phyloP scores from a whole-genome alignment of 306 rosid genomes.

The Oemleria cerasiformis region DNA sequence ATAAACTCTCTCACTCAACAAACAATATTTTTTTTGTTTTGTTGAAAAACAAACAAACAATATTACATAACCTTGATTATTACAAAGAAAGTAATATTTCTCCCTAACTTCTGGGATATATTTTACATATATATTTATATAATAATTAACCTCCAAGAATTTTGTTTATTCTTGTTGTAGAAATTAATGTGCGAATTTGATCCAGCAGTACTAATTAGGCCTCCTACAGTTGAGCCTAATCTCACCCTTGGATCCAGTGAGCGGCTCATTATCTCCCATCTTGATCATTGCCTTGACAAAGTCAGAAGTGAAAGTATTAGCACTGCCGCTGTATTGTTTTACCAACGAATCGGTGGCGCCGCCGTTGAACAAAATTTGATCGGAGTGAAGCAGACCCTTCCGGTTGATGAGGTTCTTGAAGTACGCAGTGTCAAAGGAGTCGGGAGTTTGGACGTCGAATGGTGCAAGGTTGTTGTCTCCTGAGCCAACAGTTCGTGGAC shows the following conservation, averaged over 20 bases:
- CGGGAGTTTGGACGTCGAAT: conserved; percentile 52
- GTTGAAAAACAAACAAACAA: neutral
- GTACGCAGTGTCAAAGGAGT: conserved; percentile 56
- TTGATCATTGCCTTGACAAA: conserved; percentile 63
- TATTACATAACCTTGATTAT: neutral
- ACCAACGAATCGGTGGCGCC: conserved; percentile 73
- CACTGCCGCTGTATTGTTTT: conserved; percentile 32
- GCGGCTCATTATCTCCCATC: conserved; percentile 71
- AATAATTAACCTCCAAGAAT: neutral
- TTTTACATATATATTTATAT: no score
- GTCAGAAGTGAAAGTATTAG: conserved; percentile 38
- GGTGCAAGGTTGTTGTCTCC: conserved; percentile 55
- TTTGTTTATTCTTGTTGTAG: neutral
- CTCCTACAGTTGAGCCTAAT: conserved; percentile 65
- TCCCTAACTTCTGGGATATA: neutral
- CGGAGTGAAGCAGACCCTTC: conserved; percentile 74
- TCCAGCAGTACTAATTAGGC: conserved; percentile 18
- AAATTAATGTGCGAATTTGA: neutral
- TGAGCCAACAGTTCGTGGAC: conserved; percentile 42
- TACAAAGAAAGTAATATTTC: neutral
- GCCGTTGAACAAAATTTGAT: conserved; percentile 58
- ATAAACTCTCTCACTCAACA: no score
- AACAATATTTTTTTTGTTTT: no score
- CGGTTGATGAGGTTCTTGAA: conserved; percentile 51
- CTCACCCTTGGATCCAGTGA: conserved; percentile 70